Base-by-base conservation (phyloP, 2,329 filamentous ascomycete genomes). In the Pseudocercospora ulei region DNA sequence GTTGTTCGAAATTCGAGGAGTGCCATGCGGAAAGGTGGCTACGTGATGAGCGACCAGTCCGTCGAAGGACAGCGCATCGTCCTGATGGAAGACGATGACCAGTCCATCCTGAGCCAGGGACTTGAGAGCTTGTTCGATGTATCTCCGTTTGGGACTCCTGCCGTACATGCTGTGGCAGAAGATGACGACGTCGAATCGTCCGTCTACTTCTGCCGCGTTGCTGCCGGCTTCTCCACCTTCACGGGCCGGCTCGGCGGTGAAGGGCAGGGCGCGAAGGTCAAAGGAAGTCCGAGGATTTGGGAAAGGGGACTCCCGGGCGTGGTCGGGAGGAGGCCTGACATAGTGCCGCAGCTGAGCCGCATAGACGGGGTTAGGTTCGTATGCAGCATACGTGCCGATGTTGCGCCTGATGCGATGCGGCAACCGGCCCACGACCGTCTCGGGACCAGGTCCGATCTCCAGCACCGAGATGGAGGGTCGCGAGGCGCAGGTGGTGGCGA, bases 81-180 rank as follows among this genome's bases (percentile, higher is more conserved):
- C 60, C n/a, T 68, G 71, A 61, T 78, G 73, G 49, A 78, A 75
- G 33, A 76, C 63, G 2, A 68, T 60, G 1, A 75, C 65, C 16
- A 72, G 52, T 38, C 64, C 66, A n/a, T 50, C 61, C 38, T 62
- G 47, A 43, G 47, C 55, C 19, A 78, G 69, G 64, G 73, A 62
- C 11, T 55, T 48, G 5, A 78, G 52, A 1, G 70, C 65, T 11
- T 43, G 48, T 52, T 67, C 53, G 44, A 79, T 66, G 42, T 63
- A 65, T 1, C 8, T 52, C n/a, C 45, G 49, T 47, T 72, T 70
- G 2, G 64, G 62, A 0, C 62, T 62, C 68, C 78, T 71, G 43
- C 71, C 72, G 47, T 78, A 77, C 67, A 78, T 68, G 59, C 75
- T 76, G 53, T 78, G 74, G 47, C 73, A 78, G 56, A 79, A 75